These are phyloP conservation scores for Dothistroma pini DNA, from an alignment of 2,329 filamentous ascomycete species.

Conservation along the genomic window DNA sequence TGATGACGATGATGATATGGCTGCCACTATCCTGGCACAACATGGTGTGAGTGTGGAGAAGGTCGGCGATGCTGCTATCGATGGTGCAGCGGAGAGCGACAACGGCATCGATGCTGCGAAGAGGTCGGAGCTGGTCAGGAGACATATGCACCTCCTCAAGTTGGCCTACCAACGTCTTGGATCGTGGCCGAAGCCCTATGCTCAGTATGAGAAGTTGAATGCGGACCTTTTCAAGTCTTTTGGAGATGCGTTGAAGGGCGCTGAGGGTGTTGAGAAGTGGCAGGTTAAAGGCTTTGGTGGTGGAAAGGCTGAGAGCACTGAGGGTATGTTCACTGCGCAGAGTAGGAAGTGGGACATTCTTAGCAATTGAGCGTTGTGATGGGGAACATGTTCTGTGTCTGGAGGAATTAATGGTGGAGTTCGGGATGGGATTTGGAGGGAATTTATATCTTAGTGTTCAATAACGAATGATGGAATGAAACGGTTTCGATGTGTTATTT, in stretches of 20 bases:
- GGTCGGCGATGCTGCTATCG: constrained; percentile 20
- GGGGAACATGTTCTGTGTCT: neutral
- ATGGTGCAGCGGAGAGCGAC: neutral
- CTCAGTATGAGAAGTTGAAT: constrained; percentile 48
- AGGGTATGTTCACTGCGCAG: constrained; percentile 33
- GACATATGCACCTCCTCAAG: constrained; percentile 38
- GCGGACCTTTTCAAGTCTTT: constrained; percentile 44
- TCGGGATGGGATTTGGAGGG: neutral
- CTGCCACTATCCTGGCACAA: constrained; percentile 36
- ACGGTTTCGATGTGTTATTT: too few relatives aligned
- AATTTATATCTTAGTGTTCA: neutral
- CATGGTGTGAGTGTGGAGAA: constrained; percentile 33
- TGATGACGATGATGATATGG: constrained; percentile 38
- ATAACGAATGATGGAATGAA: neutral
- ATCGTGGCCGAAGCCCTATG: constrained; percentile 47
- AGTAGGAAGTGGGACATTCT: constrained; percentile 34
- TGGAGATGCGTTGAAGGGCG: constrained; percentile 38
- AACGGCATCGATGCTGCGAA: constrained; percentile 25
- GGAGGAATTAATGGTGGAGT: neutral
- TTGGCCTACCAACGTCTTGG: constrained; percentile 43
- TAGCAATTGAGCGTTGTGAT: constrained; percentile 2
- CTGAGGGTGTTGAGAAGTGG: constrained; percentile 49
- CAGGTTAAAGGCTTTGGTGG: constrained; percentile 43
- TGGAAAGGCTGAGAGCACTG: constrained; percentile 46
- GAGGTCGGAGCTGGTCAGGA: constrained; percentile 32